These are phyloP conservation scores for Poa annua DNA, from an alignment of 176 grass and related monocot genomes.

Conservation along the genomic window DNA sequence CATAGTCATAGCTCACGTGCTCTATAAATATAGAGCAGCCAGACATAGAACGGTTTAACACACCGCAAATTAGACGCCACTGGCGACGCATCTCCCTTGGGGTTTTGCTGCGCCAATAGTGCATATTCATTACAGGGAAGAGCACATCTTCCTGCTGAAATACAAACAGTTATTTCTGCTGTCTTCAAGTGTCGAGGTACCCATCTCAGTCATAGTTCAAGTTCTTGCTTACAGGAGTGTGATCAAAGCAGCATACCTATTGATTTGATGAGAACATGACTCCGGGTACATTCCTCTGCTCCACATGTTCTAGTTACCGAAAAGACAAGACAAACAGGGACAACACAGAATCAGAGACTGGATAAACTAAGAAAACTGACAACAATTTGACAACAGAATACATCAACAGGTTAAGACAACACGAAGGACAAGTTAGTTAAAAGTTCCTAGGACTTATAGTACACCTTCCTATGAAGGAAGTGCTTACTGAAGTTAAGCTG, in stretches of 20 bases:
- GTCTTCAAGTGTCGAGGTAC: not conserved
- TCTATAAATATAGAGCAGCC: conserved; percentile 51
- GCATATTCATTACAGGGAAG: conserved; percentile 42
- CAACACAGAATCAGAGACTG: conserved; percentile 62
- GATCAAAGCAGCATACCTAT: conserved; percentile 66
- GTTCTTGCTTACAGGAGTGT: conserved; percentile 40
- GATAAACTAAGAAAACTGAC: conserved; percentile 40
- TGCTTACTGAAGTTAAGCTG: not conserved
- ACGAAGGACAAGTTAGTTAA: not conserved
- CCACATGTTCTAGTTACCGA: conserved; percentile 60
- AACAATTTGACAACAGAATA: conserved; percentile 36
- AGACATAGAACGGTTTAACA: conserved; percentile 46
- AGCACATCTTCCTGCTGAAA: conserved; percentile 53
- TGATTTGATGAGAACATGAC: conserved; percentile 42
- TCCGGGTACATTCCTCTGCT: conserved; percentile 51
- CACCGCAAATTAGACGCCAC: conserved; percentile 52
- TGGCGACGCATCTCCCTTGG: conserved; percentile 44
- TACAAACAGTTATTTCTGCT: conserved; percentile 37
- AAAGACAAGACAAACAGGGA: conserved; percentile 55
- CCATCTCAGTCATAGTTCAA: conserved; percentile 32
- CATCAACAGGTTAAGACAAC: conserved; percentile 16
- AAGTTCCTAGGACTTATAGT: not conserved
- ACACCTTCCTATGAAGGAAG: not conserved
- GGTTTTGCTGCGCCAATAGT: conserved; percentile 42
- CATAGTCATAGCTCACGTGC: conserved; percentile 43